Percentiles rank a stretch among this genome's conserved stretches.
These are phyloP conservation scores for Cordia subcordata DNA, from an alignment of 257 asterid species.

Conservation along the genomic window DNA sequence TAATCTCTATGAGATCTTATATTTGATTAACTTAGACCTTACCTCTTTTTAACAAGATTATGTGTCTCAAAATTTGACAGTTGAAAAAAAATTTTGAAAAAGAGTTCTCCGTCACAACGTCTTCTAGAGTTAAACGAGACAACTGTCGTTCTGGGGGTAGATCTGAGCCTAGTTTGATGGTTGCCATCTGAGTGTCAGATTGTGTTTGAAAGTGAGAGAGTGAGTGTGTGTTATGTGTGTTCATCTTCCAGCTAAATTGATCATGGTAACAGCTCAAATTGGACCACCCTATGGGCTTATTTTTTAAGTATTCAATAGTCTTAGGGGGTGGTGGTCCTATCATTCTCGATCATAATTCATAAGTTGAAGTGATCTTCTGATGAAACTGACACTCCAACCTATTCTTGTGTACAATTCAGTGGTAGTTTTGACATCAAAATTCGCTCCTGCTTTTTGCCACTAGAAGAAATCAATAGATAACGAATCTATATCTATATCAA, in stretches of 20 bases:
- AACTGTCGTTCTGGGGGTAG: slow-evolving; percentile 18
- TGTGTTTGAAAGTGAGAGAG: no score
- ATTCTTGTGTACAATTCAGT: slow-evolving; percentile 6
- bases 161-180: slow-evolving; percentile 12
- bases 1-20: no score
- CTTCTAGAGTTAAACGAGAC: slow-evolving; percentile 2
- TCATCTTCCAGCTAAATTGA: slow-evolving; percentile 10
- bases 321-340: slow-evolving; percentile 35
- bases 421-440: not conserved
- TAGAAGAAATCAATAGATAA: no score
- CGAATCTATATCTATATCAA: no score
- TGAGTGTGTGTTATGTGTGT: not conserved
- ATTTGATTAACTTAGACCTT: no score
- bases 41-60: no score
- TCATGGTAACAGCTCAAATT: slow-evolving; percentile 7
- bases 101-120: not conserved
- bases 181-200: slow-evolving; percentile 1
- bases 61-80: no score
- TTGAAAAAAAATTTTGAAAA: no score
- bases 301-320: slow-evolving; percentile 11
- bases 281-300: slow-evolving; percentile 28
- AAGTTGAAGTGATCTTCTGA: slow-evolving; percentile 11
- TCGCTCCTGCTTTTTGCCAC: not conserved
- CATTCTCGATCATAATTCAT: slow-evolving; percentile 9
- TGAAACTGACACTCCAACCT: slow-evolving; percentile 14